Percentiles rank a stretch among this genome's conserved stretches.
Evolutionary conservation across 2,329 filamentous ascomycete species (phyloP).

Genomic region (Trematosphaeria pertusa): DNA sequence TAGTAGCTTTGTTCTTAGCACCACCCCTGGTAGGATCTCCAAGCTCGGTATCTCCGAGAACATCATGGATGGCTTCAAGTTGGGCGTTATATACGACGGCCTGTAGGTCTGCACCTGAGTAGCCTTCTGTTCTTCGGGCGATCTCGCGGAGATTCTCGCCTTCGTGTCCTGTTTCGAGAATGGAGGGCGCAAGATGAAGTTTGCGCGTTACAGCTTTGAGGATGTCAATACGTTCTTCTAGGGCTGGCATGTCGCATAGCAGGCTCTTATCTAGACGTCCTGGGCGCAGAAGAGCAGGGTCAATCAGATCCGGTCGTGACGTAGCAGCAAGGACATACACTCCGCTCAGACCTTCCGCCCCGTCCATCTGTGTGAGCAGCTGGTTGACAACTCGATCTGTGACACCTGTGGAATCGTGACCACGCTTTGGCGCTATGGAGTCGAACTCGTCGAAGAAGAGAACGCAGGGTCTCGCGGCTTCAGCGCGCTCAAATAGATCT

Average conservation of each 20-base stretch:
- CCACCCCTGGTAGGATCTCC: constrained; percentile 39
- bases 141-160: constrained; percentile 69
- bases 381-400: constrained; percentile 98
- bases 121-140: constrained; percentile 81
- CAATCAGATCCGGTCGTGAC: constrained; percentile 90
- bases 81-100: constrained; percentile 96
- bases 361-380: constrained; percentile 98
- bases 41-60: constrained; percentile 68
- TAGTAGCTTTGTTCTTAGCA: constrained; percentile 35
- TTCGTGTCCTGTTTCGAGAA: constrained; percentile 56
- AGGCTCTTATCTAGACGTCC: constrained; percentile 93
- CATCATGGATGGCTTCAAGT: constrained; percentile 94
- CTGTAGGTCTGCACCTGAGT: constrained; percentile 92
- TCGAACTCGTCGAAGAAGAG: constrained; percentile 99
- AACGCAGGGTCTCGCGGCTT: constrained; percentile 89
- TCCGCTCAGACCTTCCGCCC: constrained; percentile 90
- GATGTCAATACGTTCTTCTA: constrained; percentile 86
- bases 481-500: constrained; percentile 91
- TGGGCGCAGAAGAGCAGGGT: constrained; percentile 88
- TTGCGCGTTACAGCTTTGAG: constrained; percentile 83
- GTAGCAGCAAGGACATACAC: constrained; percentile 98
- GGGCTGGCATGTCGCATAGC: constrained; percentile 84
- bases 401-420: constrained; percentile 97
- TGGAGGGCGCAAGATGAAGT: constrained; percentile 72
- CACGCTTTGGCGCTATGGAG: constrained; percentile 94